phyloP scores from a whole-genome alignment of 306 rosid species.

The Bauhinia variegata region DNA sequence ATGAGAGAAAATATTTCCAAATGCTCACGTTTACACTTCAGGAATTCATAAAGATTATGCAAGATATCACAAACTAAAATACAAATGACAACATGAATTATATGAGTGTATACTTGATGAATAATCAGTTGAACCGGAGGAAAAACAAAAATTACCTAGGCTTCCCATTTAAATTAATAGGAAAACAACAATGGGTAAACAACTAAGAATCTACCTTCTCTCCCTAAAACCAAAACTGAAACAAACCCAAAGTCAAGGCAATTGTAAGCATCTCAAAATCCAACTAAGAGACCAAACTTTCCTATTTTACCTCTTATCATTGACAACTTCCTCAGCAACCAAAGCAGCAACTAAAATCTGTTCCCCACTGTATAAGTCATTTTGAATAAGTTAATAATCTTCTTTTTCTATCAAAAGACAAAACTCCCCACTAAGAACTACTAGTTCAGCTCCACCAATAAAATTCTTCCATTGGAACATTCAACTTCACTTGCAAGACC shows the following conservation, averaged over 20 bases:
- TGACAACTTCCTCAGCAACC: background rate
- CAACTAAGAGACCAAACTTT: too few relatives aligned
- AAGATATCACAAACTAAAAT: background rate
- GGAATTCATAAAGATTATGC: background rate
- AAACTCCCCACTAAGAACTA: too few relatives aligned
- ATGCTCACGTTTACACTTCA: background rate
- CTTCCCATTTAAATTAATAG: background rate
- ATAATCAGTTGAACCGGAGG: background rate
- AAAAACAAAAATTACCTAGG: background rate
- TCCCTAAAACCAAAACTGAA: too few relatives aligned
- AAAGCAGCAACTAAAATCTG: background rate
- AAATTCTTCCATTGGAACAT: background rate
- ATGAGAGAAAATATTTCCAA: background rate
- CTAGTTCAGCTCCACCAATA: too few relatives aligned
- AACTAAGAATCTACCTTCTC: background rate
- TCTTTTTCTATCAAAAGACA: too few relatives aligned
- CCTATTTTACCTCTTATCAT: too few relatives aligned
- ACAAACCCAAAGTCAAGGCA: too few relatives aligned
- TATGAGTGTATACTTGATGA: background rate
- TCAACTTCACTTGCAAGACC: background rate
- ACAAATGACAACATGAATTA: background rate
- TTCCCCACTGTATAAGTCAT: background rate
- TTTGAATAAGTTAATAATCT: too few relatives aligned
- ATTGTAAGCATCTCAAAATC: too few relatives aligned
- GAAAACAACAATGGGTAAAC: background rate